Evolutionary conservation across 2,329 filamentous ascomycete genomes (phyloP).

Genomic region (Beauveria australis): DNA sequence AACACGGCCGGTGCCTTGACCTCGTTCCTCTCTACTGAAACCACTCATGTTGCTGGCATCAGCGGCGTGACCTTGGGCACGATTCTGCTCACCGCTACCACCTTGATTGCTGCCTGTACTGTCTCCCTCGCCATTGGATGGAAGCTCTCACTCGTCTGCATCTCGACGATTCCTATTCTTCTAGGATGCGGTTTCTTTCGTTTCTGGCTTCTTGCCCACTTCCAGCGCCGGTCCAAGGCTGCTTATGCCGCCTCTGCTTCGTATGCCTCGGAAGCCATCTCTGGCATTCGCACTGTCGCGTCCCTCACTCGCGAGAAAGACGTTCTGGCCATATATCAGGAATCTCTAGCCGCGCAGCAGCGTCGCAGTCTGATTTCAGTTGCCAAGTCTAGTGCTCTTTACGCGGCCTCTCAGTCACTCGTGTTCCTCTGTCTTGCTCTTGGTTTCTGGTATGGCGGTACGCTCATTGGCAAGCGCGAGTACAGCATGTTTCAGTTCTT

Average conservation of each 20-base stretch:
- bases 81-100: conserved; percentile 71
- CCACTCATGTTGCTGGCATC: conserved; percentile 79
- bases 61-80: conserved; percentile 84
- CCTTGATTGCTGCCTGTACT: conserved; percentile 64
- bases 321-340: conserved; percentile 64
- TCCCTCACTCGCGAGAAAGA: conserved; percentile 81
- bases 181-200: conserved; percentile 78
- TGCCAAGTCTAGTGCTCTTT: conserved; percentile 67
- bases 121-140: conserved; percentile 71
- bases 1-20: conserved; percentile 86
- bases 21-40: conserved; percentile 81
- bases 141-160: conserved; percentile 81
- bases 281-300: conserved; percentile 87
- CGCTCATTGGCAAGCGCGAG: conserved; percentile 60
- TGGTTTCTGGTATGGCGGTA: conserved; percentile 89
- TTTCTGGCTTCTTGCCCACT: conserved; percentile 75
- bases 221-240: conserved; percentile 68
- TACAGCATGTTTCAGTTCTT: conserved; percentile 85
- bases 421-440: conserved; percentile 78
- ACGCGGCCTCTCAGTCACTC: conserved; percentile 76
- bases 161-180: conserved; percentile 67
- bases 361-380: conserved; percentile 63
- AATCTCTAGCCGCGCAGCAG: conserved; percentile 58
- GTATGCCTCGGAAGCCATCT: conserved; percentile 88
- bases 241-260: conserved; percentile 75